Conservation (phyloP, 1,139 yeast species). For the Lizanozyma gosingica region DNA sequence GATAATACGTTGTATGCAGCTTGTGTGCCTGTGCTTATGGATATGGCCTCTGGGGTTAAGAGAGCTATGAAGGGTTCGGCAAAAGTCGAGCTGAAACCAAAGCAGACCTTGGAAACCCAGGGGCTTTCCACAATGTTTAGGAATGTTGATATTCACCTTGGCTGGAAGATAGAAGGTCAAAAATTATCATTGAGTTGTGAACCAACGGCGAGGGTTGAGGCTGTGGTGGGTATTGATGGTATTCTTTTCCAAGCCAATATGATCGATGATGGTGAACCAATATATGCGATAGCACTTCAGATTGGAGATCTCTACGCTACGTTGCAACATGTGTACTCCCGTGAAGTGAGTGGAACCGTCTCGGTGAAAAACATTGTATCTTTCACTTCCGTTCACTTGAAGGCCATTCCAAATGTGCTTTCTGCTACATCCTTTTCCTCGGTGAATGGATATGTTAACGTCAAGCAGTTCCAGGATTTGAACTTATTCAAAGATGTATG, state of each 20-base stretch:
- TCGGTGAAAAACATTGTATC: conserved; percentile 42
- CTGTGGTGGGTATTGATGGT: conserved; percentile 66
- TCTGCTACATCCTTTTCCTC: conserved; percentile 50
- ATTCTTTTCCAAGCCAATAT: conserved; percentile 53
- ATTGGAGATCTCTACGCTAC: conserved; percentile 54
- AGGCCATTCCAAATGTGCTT: conserved; percentile 26
- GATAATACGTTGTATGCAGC: conserved; percentile 60
- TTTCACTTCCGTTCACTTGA: conserved; percentile 30
- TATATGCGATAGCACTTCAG: conserved; percentile 35
- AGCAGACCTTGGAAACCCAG: conserved; percentile 6
- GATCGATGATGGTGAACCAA: conserved; percentile 30
- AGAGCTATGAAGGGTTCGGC: conserved; percentile 23
- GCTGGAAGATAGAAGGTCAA: conserved; percentile 63
- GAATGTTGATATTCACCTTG: conserved; percentile 55
- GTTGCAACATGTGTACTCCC: conserved; percentile 81
- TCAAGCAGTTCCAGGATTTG: conserved; percentile 81
- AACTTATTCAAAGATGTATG: conserved; percentile 80
- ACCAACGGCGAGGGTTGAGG: conserved; percentile 88
- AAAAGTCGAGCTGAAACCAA: neutral
- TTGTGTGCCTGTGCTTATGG: conserved; percentile 72
- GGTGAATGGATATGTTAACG: conserved; percentile 56
- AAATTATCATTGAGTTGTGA: conserved; percentile 75
- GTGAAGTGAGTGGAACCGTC: conserved; percentile 78
- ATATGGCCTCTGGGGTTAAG: conserved; percentile 41
- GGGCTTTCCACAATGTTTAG: conserved; percentile 28